phyloP scores from a whole-genome alignment of 2,329 filamentous ascomycete species.

The Trichoderma asperellum region DNA sequence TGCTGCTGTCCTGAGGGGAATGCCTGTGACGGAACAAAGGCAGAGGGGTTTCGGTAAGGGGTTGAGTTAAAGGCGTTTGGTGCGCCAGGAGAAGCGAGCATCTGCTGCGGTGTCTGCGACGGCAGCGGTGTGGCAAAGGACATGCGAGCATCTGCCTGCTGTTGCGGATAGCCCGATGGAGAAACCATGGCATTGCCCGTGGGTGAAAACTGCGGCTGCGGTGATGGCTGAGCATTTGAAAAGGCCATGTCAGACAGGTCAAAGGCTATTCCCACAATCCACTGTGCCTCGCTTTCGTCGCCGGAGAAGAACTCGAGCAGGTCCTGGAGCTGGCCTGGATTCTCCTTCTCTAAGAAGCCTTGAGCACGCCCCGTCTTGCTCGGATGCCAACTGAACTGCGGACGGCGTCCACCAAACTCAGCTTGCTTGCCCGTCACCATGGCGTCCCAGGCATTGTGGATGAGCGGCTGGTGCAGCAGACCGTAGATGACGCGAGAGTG shows the following conservation, averaged over 20 bases:
- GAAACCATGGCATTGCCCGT: constrained; percentile 8
- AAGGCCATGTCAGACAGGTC: constrained; percentile 56
- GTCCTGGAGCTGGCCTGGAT: constrained; percentile 65
- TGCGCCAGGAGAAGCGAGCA: constrained; percentile 32
- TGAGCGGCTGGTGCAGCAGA: constrained; percentile 66
- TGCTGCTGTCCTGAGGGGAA: constrained; percentile 37
- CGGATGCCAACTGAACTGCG: constrained; percentile 65
- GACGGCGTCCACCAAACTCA: constrained; percentile 57
- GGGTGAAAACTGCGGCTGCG: constrained; percentile 31
- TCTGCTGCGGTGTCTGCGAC: constrained; percentile 36
- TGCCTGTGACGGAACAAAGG: constrained; percentile 33
- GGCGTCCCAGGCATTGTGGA: constrained; percentile 64
- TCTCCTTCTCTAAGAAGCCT: constrained; percentile 65
- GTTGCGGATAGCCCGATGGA: constrained; percentile 15
- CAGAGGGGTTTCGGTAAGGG: constrained; percentile 37
- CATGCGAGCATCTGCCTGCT: constrained; percentile 36
- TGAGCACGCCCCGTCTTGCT: constrained; percentile 60
- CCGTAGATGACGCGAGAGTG: constrained; percentile 71
- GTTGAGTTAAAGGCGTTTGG: constrained; percentile 30
- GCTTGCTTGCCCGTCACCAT: constrained; percentile 58
- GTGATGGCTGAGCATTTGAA: constrained; percentile 34
- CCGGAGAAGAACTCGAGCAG: constrained; percentile 67
- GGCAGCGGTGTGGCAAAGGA: constrained; percentile 40
- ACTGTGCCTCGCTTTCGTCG: constrained; percentile 59
- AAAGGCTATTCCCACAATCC: constrained; percentile 62